Evolutionary conservation across 805 yeast species (phyloP), one percentile per base, ranked within the genome.

Genomic region (Ogataea nakhonphanomensis): DNA sequence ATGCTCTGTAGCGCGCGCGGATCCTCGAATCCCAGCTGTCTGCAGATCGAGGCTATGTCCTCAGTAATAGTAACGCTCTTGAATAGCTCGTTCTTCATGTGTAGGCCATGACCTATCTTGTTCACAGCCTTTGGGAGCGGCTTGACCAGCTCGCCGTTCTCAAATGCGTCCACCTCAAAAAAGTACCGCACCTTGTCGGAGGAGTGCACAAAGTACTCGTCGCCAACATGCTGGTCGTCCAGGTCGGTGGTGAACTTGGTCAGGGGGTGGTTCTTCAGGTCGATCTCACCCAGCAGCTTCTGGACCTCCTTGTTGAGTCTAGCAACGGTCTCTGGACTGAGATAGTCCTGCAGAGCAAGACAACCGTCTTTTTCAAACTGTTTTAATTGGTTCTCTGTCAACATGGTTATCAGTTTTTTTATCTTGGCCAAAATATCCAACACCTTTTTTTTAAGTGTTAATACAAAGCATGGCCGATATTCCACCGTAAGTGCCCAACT

Each of bases 71-170:
- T 79, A 20, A 78, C 58, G 8, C 60, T 48, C 15, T 57, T 57
- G 51, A 79, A 85, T n/a, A 57, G 51, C 0, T 67, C 65, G 44
- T 79, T 77, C 25, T 72, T 59, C 54, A 73, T 67, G 53, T 85
- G 95, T 11, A 85, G 58, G 1, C 85, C 87, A 54, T 85, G 95
- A 5, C 93, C 95, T 30, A 85, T 78, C 62, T 85, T 85, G 62
- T 85, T 85, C 54, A 85, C 70, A 1, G 90, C 74, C 45, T 59
- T 62, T 22, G 73, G 72, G 44, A 79, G 69, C 8, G 82, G 76
- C 51, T 66, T 73, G 20, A 58, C 59, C 46, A 84, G 64, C 15
- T 71, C 50, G n/a, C 84, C 84, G 2, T 61, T 42, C 8, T 50
- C 57, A 48, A 84, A 74, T 0, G 91, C 88, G 50, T 76, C 85